Percentiles rank a stretch among this genome's conserved stretches.
phyloP scores from a whole-genome alignment of 2,329 filamentous ascomycete species.

The Stachybotrys chartarum region DNA sequence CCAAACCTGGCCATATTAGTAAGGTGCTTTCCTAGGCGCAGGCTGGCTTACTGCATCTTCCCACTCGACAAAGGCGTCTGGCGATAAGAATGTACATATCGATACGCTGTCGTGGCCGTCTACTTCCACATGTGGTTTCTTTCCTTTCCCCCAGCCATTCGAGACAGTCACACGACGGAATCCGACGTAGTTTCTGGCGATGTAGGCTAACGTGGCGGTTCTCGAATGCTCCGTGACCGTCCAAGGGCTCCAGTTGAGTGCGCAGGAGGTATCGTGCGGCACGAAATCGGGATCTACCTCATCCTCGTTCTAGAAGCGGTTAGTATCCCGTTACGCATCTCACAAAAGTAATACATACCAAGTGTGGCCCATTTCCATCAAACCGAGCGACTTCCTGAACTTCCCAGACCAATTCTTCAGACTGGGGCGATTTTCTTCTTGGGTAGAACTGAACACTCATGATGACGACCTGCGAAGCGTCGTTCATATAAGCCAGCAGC shows the following conservation, averaged over 20 bases:
- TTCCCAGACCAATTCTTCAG: slow-evolving; percentile 34
- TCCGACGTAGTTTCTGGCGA: slow-evolving; percentile 44
- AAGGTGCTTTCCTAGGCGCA: fast-evolving
- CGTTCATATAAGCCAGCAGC: slow-evolving; percentile 45
- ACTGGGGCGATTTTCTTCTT: slow-evolving; percentile 8
- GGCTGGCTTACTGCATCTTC: slow-evolving; percentile 37
- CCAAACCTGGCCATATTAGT: slow-evolving; percentile 31
- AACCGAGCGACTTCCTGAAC: slow-evolving; percentile 45
- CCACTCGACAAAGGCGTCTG: slow-evolving; percentile 49
- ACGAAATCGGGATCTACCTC: slow-evolving; percentile 39
- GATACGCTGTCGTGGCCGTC: slow-evolving; percentile 34
- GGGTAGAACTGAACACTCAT: slow-evolving; percentile 37
- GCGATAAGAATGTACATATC: slow-evolving; percentile 41
- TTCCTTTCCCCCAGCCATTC: slow-evolving; percentile 23
- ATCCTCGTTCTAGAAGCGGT: slow-evolving; percentile 16
- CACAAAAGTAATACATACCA: slow-evolving; percentile 6
- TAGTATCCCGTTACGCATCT: not conserved
- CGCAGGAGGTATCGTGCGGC: slow-evolving; percentile 41
- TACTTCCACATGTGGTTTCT: slow-evolving; percentile 29
- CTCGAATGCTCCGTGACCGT: slow-evolving; percentile 22
- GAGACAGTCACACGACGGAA: slow-evolving; percentile 43
- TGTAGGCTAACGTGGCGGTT: slow-evolving; percentile 41
- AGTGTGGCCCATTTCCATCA: slow-evolving; percentile 37
- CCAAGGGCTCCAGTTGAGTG: slow-evolving; percentile 50
- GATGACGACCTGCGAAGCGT: slow-evolving; percentile 42